Conservation (phyloP, 176 grass and related monocot genomes). For the Saccharum spontaneum region DNA sequence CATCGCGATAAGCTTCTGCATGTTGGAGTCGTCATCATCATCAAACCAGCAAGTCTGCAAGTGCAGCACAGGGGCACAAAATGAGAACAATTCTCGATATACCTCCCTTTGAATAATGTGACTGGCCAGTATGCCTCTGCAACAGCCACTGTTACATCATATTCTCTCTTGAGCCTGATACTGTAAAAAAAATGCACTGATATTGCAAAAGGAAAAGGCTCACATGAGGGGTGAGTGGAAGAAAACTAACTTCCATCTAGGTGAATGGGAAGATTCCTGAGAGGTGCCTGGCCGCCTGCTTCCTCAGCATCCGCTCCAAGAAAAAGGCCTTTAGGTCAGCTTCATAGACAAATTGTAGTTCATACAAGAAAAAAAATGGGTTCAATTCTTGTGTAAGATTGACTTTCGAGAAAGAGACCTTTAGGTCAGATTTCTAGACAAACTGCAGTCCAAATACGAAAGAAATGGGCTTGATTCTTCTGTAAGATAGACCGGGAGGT, state of each 20-base stretch:
- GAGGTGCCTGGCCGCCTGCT: too few relatives aligned
- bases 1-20: neutral
- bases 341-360: too few relatives aligned
- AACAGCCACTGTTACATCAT: neutral
- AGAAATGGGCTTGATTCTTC: neutral
- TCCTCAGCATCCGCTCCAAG: too few relatives aligned
- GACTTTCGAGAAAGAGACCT: neutral
- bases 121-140: neutral
- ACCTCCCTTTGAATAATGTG: neutral
- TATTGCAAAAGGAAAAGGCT: neutral
- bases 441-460: neutral
- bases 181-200: neutral
- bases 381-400: neutral
- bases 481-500: neutral
- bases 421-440: neutral
- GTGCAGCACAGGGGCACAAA: neutral
- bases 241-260: too few relatives aligned
- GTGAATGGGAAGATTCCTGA: too few relatives aligned
- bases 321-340: too few relatives aligned
- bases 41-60: conserved; percentile 21
- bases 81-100: too few relatives aligned
- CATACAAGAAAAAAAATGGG: too few relatives aligned
- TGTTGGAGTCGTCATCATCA: conserved; percentile 32
- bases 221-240: neutral
- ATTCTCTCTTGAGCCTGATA: neutral